Evolutionary conservation across 805 yeast species (phyloP).

Genomic region (Candida suzukii): DNA sequence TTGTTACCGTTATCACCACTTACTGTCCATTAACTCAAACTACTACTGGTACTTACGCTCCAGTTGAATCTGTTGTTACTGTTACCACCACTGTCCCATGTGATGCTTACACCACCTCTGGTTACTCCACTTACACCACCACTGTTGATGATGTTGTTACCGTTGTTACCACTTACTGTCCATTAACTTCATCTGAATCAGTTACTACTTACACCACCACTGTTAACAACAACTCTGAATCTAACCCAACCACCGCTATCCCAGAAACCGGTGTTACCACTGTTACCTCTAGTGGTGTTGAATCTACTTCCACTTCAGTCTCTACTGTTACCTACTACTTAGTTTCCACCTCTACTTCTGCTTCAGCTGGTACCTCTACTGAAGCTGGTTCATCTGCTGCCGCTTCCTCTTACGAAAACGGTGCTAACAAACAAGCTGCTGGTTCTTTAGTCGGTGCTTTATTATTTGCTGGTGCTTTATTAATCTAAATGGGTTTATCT

Average conservation of each 20-base stretch:
- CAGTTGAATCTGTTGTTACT: constrained; percentile 9
- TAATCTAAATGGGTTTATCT: constrained; percentile 9
- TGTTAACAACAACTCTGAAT: not conserved
- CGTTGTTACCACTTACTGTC: constrained; percentile 11
- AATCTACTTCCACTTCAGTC: not conserved
- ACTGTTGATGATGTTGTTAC: constrained; percentile 4
- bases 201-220: constrained; percentile 3
- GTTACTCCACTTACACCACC: constrained; percentile 3
- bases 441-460: constrained; percentile 18
- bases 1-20: constrained; percentile 25
- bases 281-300: constrained; percentile 1
- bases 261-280: constrained; percentile 1
- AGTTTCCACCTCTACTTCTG: constrained; percentile 2
- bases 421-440: constrained; percentile 15
- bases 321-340: constrained; percentile 2
- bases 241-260: constrained; percentile 2
- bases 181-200: constrained; percentile 2
- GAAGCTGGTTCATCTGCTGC: constrained; percentile 2
- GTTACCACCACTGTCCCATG: constrained; percentile 6
- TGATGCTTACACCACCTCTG: constrained; percentile 1
- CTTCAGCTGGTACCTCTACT: constrained; percentile 4
- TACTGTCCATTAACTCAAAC: constrained; percentile 24
- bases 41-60: constrained; percentile 12
- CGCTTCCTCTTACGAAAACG: constrained; percentile 1
- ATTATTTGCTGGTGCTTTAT: constrained; percentile 15